phyloP scores from a whole-genome alignment of 768 basidiomycete genomes.

The Hericium erinaceus region DNA sequence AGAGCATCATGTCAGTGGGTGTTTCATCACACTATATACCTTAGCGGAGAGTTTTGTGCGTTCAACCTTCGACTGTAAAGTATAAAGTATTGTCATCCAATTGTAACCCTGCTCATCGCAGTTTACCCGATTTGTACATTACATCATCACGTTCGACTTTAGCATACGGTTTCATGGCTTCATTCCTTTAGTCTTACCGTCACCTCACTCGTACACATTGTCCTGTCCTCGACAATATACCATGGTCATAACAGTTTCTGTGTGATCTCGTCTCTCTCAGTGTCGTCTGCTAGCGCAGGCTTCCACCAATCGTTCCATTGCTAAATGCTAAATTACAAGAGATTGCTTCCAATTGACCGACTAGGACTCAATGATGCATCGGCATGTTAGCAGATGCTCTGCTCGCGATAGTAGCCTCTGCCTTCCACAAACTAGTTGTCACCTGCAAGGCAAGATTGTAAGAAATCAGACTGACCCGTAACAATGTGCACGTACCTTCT shows the following conservation, averaged over 20 bases:
- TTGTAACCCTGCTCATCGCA: too few relatives aligned
- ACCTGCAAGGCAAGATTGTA: slow-evolving; percentile 41
- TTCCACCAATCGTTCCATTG: background rate
- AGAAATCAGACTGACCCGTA: background rate
- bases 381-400: slow-evolving; percentile 79
- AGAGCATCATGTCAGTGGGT: background rate
- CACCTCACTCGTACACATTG: too few relatives aligned
- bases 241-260: too few relatives aligned
- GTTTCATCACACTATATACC: background rate
- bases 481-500: slow-evolving; percentile 49
- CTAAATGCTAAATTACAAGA: background rate
- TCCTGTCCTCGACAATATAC: too few relatives aligned
- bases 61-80: background rate
- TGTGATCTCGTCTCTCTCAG: too few relatives aligned
- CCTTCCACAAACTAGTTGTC: slow-evolving; percentile 86
- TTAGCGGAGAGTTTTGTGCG: background rate
- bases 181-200: too few relatives aligned
- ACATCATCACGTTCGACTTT: too few relatives aligned
- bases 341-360: background rate
- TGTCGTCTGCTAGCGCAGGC: too few relatives aligned
- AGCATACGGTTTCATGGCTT: too few relatives aligned
- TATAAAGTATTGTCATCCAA: background rate
- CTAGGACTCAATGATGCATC: slow-evolving; percentile 25
- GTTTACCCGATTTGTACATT: too few relatives aligned
- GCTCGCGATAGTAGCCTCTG: slow-evolving; percentile 72